Evolutionary conservation across 768 basidiomycete species (phyloP).

Genomic region (Sistotremastrum niveocremeum): DNA sequence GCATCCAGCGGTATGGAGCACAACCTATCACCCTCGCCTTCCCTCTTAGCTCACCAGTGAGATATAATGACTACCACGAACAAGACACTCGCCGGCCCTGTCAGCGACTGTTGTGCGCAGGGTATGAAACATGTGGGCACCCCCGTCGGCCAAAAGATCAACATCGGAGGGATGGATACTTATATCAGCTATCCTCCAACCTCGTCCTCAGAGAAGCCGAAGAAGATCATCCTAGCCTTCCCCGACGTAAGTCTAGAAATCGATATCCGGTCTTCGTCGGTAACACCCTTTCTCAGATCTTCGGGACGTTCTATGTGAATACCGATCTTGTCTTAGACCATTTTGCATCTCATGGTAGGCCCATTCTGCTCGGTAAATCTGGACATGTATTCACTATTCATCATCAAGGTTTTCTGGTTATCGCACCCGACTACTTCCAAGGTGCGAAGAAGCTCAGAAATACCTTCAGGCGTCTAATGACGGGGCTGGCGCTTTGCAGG

Average conservation of each 20-base stretch:
- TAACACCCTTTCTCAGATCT: constrained; percentile 8
- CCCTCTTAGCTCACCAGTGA: no score
- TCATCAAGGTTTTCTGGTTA: constrained; percentile 37
- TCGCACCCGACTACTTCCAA: constrained; percentile 53
- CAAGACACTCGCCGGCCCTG: constrained; percentile 26
- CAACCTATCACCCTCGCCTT: no score
- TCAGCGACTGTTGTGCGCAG: constrained; percentile 39
- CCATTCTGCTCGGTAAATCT: no score
- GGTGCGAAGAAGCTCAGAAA: no score
- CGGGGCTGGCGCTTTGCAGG: constrained; percentile 14
- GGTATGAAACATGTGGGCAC: constrained; percentile 39
- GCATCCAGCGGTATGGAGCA: no score
- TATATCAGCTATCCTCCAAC: constrained; percentile 38
- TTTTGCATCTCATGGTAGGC: constrained; percentile 41
- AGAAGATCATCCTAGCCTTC: constrained; percentile 41
- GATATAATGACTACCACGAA: neutral
- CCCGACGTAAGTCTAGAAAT: constrained; percentile 27
- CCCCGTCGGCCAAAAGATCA: constrained; percentile 27
- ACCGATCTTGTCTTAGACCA: constrained; percentile 50
- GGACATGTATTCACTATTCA: no score
- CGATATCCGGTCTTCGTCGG: no score
- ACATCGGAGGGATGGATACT: constrained; percentile 32
- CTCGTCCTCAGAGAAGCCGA: constrained; percentile 10
- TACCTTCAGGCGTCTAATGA: no score
- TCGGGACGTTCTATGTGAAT: constrained; percentile 45